Evolutionary conservation across 1,284 basidiomycete species (phyloP).

Genomic region (Takashimella koratensis): DNA sequence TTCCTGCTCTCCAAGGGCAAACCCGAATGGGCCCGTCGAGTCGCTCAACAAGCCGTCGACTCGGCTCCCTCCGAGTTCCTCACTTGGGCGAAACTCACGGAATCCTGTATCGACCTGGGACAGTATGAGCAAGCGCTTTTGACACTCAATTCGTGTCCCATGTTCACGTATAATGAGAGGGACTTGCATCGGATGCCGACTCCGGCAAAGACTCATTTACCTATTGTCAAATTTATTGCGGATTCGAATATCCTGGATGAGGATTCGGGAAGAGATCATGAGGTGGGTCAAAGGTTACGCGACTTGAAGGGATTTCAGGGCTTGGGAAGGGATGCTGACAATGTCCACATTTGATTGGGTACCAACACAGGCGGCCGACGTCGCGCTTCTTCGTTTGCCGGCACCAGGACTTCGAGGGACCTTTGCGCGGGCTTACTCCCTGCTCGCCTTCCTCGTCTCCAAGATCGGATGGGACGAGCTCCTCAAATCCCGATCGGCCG

Average conservation of each 20-base stretch:
- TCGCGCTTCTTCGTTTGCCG: slow-evolving; percentile 85
- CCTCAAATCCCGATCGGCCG: slow-evolving; percentile 83
- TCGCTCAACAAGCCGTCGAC: slow-evolving; percentile 93
- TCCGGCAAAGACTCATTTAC: slow-evolving; percentile 78
- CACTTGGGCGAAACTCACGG: slow-evolving; percentile 97
- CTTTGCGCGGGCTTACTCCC: slow-evolving; percentile 88
- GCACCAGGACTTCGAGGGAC: slow-evolving; percentile 92
- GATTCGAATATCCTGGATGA: slow-evolving; percentile 62
- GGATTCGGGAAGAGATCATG: slow-evolving; percentile 69
- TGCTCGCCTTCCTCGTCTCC: slow-evolving; percentile 83
- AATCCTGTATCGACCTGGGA: slow-evolving; percentile 85
- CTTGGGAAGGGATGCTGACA: slow-evolving; percentile 1
- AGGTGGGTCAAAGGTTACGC: too few relatives aligned
- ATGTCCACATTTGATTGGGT: slow-evolving; percentile 45
- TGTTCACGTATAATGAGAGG: slow-evolving; percentile 98
- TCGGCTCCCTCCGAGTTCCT: slow-evolving; percentile 97
- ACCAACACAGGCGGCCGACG: too few relatives aligned
- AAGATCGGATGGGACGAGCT: slow-evolving; percentile 99
- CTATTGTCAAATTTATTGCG: slow-evolving; percentile 76
- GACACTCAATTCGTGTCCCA: slow-evolving; percentile 97
- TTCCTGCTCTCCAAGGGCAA: slow-evolving; percentile 78
- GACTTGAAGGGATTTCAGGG: neutral
- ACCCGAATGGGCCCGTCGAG: slow-evolving; percentile 82
- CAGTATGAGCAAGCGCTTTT: slow-evolving; percentile 83
- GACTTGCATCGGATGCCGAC: slow-evolving; percentile 86